Evolutionary conservation across 2,329 filamentous ascomycete genomes (phyloP).

Genomic region (Alternaria triticimaculans): DNA sequence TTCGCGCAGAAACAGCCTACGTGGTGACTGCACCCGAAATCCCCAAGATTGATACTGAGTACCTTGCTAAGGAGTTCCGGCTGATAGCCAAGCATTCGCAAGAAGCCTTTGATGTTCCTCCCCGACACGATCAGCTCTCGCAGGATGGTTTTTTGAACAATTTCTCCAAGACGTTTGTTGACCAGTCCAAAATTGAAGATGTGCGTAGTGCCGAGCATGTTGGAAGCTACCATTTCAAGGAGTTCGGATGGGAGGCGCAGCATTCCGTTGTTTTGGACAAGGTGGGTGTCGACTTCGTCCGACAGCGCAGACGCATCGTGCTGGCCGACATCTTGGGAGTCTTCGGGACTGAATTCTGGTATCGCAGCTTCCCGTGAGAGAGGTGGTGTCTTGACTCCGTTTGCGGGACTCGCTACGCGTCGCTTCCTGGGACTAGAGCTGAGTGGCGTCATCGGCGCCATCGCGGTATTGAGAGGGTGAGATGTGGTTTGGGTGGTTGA

Average conservation of each 20-base stretch:
- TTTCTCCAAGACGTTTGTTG: constrained; percentile 12
- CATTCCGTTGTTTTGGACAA: background rate
- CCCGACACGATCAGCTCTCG: constrained; percentile 14
- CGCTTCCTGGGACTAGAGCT: constrained; percentile 8
- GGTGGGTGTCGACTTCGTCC: background rate
- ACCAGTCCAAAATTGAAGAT: constrained; percentile 18
- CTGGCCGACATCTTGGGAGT: background rate
- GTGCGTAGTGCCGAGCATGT: background rate
- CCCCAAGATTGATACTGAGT: constrained; percentile 17
- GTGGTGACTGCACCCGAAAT: constrained; percentile 10
- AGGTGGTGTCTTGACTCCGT: background rate
- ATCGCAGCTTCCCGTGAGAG: constrained; percentile 4
- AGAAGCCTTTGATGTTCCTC: constrained; percentile 15
- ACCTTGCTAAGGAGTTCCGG: constrained; percentile 17
- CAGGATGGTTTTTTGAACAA: constrained; percentile 22
- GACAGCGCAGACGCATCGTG: background rate
- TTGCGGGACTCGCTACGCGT: constrained; percentile 11
- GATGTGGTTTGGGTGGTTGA: background rate
- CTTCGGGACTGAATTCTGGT: background rate
- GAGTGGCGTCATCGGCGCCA: constrained; percentile 7
- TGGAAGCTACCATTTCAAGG: constrained; percentile 11
- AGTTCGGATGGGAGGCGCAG: constrained; percentile 17
- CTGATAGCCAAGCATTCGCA: constrained; percentile 12
- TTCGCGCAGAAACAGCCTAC: constrained; percentile 1
- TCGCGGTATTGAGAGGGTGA: background rate